Conservation (phyloP, 2,329 filamentous ascomycete genomes). For the Alternaria alternata region DNA sequence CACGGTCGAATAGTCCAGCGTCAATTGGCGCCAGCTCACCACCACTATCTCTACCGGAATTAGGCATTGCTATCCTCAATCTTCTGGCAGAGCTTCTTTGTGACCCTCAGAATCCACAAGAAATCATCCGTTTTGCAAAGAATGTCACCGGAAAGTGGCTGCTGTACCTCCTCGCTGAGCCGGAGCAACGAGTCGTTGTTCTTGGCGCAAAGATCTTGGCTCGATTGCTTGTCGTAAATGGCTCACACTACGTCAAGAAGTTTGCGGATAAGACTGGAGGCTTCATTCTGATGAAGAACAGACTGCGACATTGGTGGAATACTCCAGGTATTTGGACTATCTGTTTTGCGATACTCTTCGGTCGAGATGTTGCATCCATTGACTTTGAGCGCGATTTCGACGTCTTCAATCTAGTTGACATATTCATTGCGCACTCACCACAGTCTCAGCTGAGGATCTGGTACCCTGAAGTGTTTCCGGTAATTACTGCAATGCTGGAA, state of each 20-base stretch:
- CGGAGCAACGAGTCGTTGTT: conserved; percentile 82
- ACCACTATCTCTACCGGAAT: conserved; percentile 67
- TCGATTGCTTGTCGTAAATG: conserved; percentile 82
- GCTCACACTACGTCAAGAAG: conserved; percentile 80
- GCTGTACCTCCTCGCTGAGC: conserved; percentile 86
- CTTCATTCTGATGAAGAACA: conserved; percentile 83
- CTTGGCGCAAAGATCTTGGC: conserved; percentile 84
- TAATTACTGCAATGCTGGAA: conserved; percentile 87
- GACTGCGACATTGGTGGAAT: conserved; percentile 88
- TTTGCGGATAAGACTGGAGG: conserved; percentile 88
- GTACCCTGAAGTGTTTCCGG: conserved; percentile 79
- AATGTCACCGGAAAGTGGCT: conserved; percentile 99
- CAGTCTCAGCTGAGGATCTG: conserved; percentile 66
- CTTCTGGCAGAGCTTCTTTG: conserved; percentile 83
- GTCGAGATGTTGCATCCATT: conserved; percentile 77
- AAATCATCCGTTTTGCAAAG: conserved; percentile 86
- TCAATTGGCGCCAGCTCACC: conserved; percentile 25
- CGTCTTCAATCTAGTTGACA: conserved; percentile 74
- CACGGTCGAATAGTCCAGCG: conserved; percentile 44
- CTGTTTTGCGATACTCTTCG: conserved; percentile 88
- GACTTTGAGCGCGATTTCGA: conserved; percentile 79
- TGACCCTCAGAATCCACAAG: conserved; percentile 70
- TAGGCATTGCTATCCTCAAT: conserved; percentile 77
- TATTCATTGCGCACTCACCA: conserved; percentile 64
- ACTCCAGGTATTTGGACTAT: conserved; percentile 85